Percentiles rank a stretch among this genome's conserved stretches.
These are phyloP conservation scores for Dittrichia graveolens DNA, from an alignment of 129 eudicot genomes.

Conservation along the genomic window DNA sequence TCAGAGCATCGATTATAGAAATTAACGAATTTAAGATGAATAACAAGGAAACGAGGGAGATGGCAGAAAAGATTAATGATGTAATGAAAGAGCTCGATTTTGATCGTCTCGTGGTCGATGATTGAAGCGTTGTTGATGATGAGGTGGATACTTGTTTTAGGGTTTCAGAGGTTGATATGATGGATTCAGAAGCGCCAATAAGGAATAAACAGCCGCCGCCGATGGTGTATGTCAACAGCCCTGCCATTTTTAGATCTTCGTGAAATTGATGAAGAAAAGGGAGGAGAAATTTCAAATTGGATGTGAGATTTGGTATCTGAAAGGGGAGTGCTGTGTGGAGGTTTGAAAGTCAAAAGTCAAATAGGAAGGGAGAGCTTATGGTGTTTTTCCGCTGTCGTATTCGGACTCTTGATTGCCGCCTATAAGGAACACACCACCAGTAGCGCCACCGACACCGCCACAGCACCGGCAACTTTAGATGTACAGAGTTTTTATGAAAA, in stretches of 20 bases:
- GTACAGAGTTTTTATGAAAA: not conserved
- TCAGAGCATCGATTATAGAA: conserved; percentile 52
- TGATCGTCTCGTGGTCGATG: conserved; percentile 20
- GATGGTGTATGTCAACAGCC: conserved; percentile 61
- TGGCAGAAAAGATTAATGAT: conserved; percentile 44
- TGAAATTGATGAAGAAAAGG: not conserved
- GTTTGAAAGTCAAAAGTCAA: conserved; percentile 28
- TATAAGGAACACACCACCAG: not conserved
- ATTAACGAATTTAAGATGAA: conserved; percentile 58
- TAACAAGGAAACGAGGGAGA: conserved; percentile 48
- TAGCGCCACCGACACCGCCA: conserved; percentile 11
- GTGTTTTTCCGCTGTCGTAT: conserved; percentile 5
- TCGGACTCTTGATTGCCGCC: not conserved
- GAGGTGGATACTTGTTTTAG: conserved; percentile 30
- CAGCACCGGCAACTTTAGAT: not conserved
- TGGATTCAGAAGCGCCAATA: conserved; percentile 73
- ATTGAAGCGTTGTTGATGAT: conserved; percentile 27
- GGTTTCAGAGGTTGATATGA: conserved; percentile 52
- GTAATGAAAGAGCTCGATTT: conserved; percentile 35
- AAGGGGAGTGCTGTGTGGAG: not conserved
- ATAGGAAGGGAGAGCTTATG: not conserved
- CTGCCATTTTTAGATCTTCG: conserved; percentile 45
- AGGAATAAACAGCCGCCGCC: conserved; percentile 72
- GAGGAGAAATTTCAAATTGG: not conserved
- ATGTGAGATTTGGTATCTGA: conserved; percentile 21